Base-by-base conservation (phyloP, 805 yeast species). In the Ogataea minuta region DNA sequence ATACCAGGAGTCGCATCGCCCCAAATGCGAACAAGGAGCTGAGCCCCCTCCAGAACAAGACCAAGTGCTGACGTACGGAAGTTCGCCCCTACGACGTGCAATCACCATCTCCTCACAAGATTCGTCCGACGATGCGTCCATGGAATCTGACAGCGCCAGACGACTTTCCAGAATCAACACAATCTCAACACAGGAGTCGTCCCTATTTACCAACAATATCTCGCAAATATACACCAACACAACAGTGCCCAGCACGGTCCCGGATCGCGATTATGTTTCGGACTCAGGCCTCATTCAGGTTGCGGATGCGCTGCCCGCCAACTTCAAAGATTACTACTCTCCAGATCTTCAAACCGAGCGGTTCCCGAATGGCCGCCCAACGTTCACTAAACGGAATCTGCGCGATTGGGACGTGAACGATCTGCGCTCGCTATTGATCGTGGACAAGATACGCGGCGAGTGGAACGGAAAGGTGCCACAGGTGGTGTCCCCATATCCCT, bases 371-470 rank as follows among this genome's bases (percentile, higher is more conserved):
- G 83, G 84, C 0, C 64, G 88, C 30, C 87, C 86, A 9, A 57
- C 62, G 17, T 81, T 79, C 59, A 79, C 87, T 0, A 74, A 72
- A 45, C 64, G 88, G 37, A 77, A 74, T 11, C 64, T 84, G 28
- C 63, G 78, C 17, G 84, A 81, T 57, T 84, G 91, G 91, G 79
- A 74, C 33, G 54, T 80, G 35, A 84, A 84, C 57, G 90, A 82
- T 56, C 63, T 80, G 13, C 64, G 91, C 30, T 79, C 88, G 2
- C 58, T 82, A 20, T 62, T 84, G 25, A 78, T 84, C 19, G 67
- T 79, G 15, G 73, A 69, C 23, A 61, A 56, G 17, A 48, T 74
- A 26, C 63, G 61, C 35, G 77, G 77, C 4, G 79, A 74, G 51
- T 82, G 88, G 87, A 63, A 67, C 11, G 65, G 66, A 6, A 65